Conservation (phyloP, 768 basidiomycete genomes). For the Pholiota conissans region DNA sequence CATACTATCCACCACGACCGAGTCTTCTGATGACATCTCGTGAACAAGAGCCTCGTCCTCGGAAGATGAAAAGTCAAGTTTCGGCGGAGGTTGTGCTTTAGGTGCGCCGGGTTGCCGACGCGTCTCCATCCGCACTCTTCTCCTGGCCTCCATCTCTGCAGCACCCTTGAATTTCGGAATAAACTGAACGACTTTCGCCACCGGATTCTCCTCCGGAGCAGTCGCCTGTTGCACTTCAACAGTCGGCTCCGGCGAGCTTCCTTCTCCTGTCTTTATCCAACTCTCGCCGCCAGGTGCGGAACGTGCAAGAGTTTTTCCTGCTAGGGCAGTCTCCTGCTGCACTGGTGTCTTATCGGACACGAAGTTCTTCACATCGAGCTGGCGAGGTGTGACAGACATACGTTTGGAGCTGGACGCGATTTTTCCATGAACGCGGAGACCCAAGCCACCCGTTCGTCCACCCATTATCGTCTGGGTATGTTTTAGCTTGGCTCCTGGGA, state of each 20-base stretch:
- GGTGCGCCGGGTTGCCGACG: constrained; percentile 44
- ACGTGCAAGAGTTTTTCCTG: constrained; percentile 25
- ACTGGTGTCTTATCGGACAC: constrained; percentile 32
- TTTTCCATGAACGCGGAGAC: constrained; percentile 75
- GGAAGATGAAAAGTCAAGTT: constrained; percentile 51
- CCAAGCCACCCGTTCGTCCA: constrained; percentile 65
- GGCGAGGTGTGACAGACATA: constrained; percentile 36
- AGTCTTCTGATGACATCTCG: neutral
- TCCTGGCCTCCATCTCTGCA: constrained; percentile 82
- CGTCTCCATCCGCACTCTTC: constrained; percentile 66
- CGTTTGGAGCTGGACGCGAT: constrained; percentile 54
- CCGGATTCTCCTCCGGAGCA: constrained; percentile 43
- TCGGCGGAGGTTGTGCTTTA: constrained; percentile 28
- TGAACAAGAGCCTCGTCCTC: constrained; percentile 45
- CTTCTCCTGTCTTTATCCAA: constrained; percentile 28
- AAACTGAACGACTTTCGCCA: constrained; percentile 57
- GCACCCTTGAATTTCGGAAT: constrained; percentile 80
- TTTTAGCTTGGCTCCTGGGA: constrained; percentile 61
- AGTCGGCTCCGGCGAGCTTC: constrained; percentile 32
- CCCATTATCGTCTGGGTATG: constrained; percentile 92
- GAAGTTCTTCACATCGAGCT: constrained; percentile 36
- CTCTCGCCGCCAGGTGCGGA: constrained; percentile 25
- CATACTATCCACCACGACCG: constrained; percentile 44
- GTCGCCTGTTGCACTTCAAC: constrained; percentile 43
- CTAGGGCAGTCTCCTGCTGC: constrained; percentile 31